A percentile compares a stretch with the other conserved stretches of the same genome.
Conservation (phyloP, 192 early-diverging fungal species). For the Rhizoclosmatium globosum region DNA sequence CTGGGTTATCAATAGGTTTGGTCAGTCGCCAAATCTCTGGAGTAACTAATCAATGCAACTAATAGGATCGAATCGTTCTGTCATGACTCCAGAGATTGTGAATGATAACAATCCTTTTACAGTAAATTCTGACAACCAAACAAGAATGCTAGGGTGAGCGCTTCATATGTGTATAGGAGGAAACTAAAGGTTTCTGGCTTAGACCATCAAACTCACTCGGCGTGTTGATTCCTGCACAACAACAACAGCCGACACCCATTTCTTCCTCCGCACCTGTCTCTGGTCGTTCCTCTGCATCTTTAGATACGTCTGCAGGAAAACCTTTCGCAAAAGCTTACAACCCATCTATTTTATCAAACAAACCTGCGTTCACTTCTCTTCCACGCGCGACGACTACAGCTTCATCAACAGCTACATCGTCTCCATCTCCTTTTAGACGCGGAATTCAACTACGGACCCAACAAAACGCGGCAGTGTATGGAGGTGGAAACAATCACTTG, state of each 20-base stretch:
- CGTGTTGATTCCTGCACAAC: neutral
- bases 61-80: neutral
- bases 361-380: neutral
- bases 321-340: no score
- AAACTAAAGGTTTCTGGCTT: no score
- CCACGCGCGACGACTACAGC: neutral
- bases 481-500: neutral
- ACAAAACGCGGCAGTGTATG: neutral
- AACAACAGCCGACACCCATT: neutral
- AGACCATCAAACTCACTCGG: no score
- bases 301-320: no score
- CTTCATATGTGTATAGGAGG: no score
- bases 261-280: neutral
- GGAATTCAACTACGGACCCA: slow-evolving; percentile 30
- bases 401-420: neutral
- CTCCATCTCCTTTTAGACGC: slow-evolving; percentile 11
- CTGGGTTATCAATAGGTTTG: neutral
- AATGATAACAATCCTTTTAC: no score
- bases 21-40: neutral
- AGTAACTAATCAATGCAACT: neutral
- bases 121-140: no score
- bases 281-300: neutral
- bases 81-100: no score
- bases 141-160: no score
- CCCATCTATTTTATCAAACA: neutral